A percentile compares a stretch with the other conserved stretches of the same genome.
phyloP scores from a whole-genome alignment of 2,329 filamentous ascomycete species.

The Coniochaeta ligniaria region DNA sequence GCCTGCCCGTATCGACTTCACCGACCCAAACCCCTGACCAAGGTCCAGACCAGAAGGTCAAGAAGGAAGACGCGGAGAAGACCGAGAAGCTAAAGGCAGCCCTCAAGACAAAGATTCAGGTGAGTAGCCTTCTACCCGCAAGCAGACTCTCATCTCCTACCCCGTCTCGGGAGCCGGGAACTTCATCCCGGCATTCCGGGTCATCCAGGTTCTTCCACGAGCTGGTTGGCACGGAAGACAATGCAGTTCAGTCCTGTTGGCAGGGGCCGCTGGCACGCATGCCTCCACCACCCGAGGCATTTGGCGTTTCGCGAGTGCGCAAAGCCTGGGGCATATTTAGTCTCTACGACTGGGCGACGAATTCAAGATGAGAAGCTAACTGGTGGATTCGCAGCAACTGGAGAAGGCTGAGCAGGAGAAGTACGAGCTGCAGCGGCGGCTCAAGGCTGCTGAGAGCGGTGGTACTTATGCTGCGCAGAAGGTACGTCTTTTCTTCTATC shows the following conservation, averaged over 20 bases:
- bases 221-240: neutral
- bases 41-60: conserved; percentile 31
- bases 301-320: neutral
- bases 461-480: conserved; percentile 42
- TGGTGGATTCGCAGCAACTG: conserved; percentile 38
- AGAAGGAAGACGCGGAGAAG: conserved; percentile 34
- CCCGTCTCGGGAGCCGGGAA: neutral
- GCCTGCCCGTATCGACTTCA: conserved; percentile 25
- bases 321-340: neutral
- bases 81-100: conserved; percentile 50
- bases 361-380: neutral
- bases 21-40: conserved; percentile 21
- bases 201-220: neutral
- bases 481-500: conserved; percentile 30
- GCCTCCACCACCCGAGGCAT: neutral
- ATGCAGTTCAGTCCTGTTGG: neutral
- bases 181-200: neutral
- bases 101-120: conserved; percentile 51
- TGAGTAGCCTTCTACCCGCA: conserved; percentile 28
- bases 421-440: conserved; percentile 45
- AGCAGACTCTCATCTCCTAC: neutral
- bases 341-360: neutral
- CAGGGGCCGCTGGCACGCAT: neutral
- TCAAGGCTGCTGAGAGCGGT: conserved; percentile 45
- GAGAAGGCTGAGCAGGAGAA: conserved; percentile 51